Percentiles rank a stretch among this genome's conserved stretches.
Evolutionary conservation across 2,329 filamentous ascomycete species (phyloP).

Genomic region (Cladorrhinum sp.): DNA sequence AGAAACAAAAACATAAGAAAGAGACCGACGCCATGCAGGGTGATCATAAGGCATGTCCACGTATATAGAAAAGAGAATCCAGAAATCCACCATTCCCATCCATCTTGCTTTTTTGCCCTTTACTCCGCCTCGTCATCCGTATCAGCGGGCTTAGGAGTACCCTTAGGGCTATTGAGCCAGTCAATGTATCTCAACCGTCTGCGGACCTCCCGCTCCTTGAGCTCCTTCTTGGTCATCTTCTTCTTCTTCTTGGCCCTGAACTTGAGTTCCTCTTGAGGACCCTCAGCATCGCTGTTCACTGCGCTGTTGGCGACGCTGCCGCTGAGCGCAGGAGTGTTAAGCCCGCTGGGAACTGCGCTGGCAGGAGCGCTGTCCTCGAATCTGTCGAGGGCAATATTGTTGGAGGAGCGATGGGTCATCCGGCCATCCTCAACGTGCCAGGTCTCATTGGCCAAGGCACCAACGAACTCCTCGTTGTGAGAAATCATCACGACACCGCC

Average conservation of each 20-base stretch:
- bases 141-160: constrained; percentile 72
- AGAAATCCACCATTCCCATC: constrained; percentile 3
- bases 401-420: constrained; percentile 77
- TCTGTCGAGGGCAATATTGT: constrained; percentile 71
- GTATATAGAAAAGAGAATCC: constrained; percentile 5
- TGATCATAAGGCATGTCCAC: neutral
- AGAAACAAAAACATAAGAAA: neutral
- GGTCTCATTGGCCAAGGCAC: constrained; percentile 91
- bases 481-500: constrained; percentile 99
- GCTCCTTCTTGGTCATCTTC: constrained; percentile 95
- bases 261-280: constrained; percentile 63
- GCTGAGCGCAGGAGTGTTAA: constrained; percentile 55
- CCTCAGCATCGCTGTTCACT: constrained; percentile 78
- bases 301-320: constrained; percentile 59
- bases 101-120: neutral
- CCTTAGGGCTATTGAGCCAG: constrained; percentile 83
- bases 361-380: constrained; percentile 80
- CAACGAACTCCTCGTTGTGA: constrained; percentile 98
- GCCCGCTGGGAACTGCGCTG: constrained; percentile 58
- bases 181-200: constrained; percentile 81
- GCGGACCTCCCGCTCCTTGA: constrained; percentile 89
- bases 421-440: constrained; percentile 90
- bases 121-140: constrained; percentile 67
- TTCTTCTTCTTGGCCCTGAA: constrained; percentile 93
- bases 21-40: constrained; percentile 7